Evolutionary conservation across 2,329 filamentous ascomycete species (phyloP).

Genomic region (Epichloe aotearoae): DNA sequence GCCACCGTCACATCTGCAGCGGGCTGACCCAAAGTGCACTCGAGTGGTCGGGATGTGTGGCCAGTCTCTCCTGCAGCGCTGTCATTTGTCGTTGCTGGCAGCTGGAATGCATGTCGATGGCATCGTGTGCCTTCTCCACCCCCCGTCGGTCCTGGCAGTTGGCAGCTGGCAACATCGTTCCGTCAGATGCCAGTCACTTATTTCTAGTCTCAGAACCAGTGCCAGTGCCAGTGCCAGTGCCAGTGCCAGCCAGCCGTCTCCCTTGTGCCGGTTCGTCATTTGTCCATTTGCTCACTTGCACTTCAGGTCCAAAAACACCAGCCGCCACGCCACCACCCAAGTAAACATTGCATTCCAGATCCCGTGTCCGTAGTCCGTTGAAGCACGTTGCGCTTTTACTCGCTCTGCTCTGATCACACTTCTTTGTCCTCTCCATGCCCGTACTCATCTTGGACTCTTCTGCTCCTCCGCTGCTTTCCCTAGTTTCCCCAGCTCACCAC

Average conservation of each 20-base stretch:
- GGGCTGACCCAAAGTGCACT: background rate
- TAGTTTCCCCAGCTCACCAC: background rate
- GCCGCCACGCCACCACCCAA: constrained; percentile 5
- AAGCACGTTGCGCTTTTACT: constrained; percentile 2
- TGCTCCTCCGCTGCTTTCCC: background rate
- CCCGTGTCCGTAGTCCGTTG: background rate
- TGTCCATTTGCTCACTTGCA: background rate
- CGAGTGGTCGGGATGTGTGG: background rate
- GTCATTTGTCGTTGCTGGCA: constrained; percentile 5
- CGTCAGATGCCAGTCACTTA: constrained; percentile 7
- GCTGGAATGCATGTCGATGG: constrained; percentile 7
- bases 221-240: constrained; percentile 6
- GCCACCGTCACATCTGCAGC: background rate
- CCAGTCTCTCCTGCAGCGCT: background rate
- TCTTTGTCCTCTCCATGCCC: constrained; percentile 1
- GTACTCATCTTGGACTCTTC: background rate
- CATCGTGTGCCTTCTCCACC: background rate
- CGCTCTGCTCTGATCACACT: constrained; percentile 2
- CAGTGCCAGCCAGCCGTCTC: constrained; percentile 6
- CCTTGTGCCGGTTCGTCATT: constrained; percentile 4
- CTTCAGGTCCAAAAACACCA: constrained; percentile 7
- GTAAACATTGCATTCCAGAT: constrained; percentile 12
- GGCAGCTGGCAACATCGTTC: background rate
- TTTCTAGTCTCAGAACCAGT: constrained; percentile 6
- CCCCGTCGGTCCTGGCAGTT: constrained; percentile 2